A percentile compares a stretch with the other conserved stretches of the same genome.
phyloP scores from a whole-genome alignment of 2,329 filamentous ascomycete genomes.

The Fusarium sp. region DNA sequence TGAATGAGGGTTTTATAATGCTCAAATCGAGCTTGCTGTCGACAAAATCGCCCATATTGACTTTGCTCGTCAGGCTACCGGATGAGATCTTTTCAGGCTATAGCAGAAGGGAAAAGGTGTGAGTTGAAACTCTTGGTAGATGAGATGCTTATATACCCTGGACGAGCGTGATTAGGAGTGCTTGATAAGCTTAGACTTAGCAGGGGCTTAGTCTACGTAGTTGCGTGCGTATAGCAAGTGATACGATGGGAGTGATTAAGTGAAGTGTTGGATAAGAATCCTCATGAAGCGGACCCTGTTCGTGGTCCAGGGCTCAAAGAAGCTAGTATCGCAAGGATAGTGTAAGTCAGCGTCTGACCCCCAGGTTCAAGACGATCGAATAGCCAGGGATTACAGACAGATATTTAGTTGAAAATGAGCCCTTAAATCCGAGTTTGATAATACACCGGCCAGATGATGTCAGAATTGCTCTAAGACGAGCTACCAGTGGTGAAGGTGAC shows the following conservation, averaged over 20 bases:
- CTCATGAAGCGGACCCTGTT: conserved; percentile 6
- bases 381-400: not conserved
- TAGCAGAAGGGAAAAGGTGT: not conserved
- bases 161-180: conserved; percentile 6
- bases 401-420: not conserved
- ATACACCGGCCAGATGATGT: conserved; percentile 2
- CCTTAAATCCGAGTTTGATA: not conserved
- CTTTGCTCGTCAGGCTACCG: not conserved
- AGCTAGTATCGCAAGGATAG: conserved; percentile 21
- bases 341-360: conserved; percentile 33
- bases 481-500: not conserved
- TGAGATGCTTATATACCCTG: conserved; percentile 20
- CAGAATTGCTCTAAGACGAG: conserved; percentile 5
- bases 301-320: conserved; percentile 14
- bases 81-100: not conserved
- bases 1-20: conserved; percentile 32
- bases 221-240: not conserved
- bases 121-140: not conserved
- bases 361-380: not conserved
- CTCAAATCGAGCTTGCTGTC: conserved; percentile 16
- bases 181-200: conserved; percentile 3
- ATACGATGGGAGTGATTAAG: not conserved
- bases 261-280: not conserved
- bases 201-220: conserved; percentile 3
- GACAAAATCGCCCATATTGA: conserved; percentile 30